Conservation (phyloP, 2,329 filamentous ascomycete genomes). For the Claviceps arundinis region DNA sequence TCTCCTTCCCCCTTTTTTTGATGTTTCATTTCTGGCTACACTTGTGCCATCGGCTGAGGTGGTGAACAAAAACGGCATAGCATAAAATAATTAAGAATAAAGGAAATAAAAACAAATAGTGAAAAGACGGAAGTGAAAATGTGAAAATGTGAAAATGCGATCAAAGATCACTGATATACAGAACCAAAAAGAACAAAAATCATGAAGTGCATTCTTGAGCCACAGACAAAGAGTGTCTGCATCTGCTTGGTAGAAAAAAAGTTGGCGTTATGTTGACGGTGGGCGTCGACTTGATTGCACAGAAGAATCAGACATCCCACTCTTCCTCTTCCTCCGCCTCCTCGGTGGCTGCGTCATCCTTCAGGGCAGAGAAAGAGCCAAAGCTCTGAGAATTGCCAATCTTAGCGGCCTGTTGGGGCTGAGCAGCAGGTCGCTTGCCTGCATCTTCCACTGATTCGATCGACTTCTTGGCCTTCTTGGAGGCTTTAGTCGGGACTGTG, state of each 20-base stretch:
- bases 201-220: not conserved
- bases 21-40: not conserved
- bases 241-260: not conserved
- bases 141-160: not conserved
- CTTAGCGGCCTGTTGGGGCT: slow-evolving; percentile 21
- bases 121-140: not conserved
- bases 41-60: not conserved
- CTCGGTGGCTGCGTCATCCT: slow-evolving; percentile 26
- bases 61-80: not conserved
- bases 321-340: slow-evolving; percentile 35
- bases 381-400: slow-evolving; percentile 22
- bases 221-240: not conserved
- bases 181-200: not conserved
- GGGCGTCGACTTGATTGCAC: not conserved
- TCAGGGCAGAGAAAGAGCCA: slow-evolving; percentile 37
- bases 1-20: not conserved
- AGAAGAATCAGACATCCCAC: slow-evolving; percentile 35
- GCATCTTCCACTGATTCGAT: slow-evolving; percentile 23
- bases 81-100: not conserved
- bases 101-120: not conserved
- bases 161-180: slow-evolving; percentile 1
- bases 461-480: slow-evolving; percentile 30
- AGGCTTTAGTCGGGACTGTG: slow-evolving; percentile 39
- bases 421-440: slow-evolving; percentile 15
- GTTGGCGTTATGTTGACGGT: not conserved